Evolutionary conservation across 1,284 basidiomycete genomes (phyloP), one percentile per base, ranked within the genome.

Genomic region (Trametes polyzona): DNA sequence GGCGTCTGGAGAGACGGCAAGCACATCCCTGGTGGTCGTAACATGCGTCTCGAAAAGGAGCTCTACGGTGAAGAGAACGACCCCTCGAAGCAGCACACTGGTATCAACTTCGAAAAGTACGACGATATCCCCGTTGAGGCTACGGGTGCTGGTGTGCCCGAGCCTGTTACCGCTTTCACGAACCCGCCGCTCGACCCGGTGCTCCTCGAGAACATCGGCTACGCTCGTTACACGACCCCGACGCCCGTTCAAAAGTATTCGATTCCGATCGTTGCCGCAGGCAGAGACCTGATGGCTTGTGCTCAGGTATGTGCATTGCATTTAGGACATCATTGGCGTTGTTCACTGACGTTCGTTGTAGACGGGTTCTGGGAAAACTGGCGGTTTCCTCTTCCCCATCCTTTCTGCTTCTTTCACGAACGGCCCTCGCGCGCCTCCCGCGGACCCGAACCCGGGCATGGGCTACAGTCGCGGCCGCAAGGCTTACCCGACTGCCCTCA

Each of bases 161-260:
- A 98, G 52, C 95, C 96, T 48, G 87, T 98, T 66, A 84, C 76
- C 63, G 83, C 88, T 57, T 99, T 99, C 79, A 91, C 89, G 55
- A 86, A 82, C 70, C 90, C 95, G 47, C 96, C 95, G 63, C 81
- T 99, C 70, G 95, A 99, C 76, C 84, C 91, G 41, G 90, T 96
- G 71, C 86, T 99, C 27, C 81, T 99, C 62, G 94, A 97, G 75
- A 99, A 99, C 79, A 99, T 99, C 70, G 80, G 82, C 52, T 90
- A 86, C 73, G 92, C 97, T 71, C 93, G 87, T 76, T 99, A 99
- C 83, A 88, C 87, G 62, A 94, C 88, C 52, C 96, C 96, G 19
- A 99, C 96, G 50, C 96, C 96, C 24, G 97, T 99, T 64, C 97
- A 99, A 85, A 99, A 99, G 83, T 98, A 98, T 78, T 99, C 97